phyloP scores from a whole-genome alignment of 345 rosid genomes.

The Trapa bicornis region DNA sequence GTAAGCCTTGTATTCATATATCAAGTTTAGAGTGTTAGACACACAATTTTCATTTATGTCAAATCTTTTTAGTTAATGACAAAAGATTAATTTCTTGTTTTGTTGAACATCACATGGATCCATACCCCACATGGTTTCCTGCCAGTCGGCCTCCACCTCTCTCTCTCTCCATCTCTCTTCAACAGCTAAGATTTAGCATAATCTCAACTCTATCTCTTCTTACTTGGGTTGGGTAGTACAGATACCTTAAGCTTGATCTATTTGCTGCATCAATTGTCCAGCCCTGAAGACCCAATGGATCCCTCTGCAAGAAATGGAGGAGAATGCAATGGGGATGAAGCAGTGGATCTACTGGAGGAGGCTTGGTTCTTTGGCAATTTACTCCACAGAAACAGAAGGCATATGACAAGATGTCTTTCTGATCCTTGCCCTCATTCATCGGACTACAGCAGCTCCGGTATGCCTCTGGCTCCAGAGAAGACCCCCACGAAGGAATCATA shows the following conservation, averaged over 20 bases:
- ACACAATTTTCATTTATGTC: neutral
- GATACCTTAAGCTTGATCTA: too few relatives aligned
- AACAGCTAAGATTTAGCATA: too few relatives aligned
- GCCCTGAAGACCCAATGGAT: slow-evolving; percentile 3
- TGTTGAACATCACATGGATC: slow-evolving; percentile 2
- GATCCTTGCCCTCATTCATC: slow-evolving; percentile 51
- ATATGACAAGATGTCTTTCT: slow-evolving; percentile 41
- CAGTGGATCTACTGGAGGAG: slow-evolving; percentile 46
- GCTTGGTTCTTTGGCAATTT: slow-evolving; percentile 58
- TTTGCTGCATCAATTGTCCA: slow-evolving; percentile 12
- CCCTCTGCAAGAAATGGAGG: slow-evolving; percentile 12
- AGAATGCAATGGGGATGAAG: slow-evolving; percentile 9
- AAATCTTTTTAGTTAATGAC: neutral
- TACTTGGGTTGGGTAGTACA: neutral
- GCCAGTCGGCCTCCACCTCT: neutral
- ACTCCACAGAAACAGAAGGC: slow-evolving; percentile 18
- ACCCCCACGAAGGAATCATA: slow-evolving; percentile 7
- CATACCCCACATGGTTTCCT: neutral
- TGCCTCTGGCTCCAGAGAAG: neutral
- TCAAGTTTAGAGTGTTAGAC: too few relatives aligned
- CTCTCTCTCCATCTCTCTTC: neutral
- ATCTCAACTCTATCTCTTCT: neutral
- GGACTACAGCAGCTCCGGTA: slow-evolving; percentile 11
- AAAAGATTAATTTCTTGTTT: neutral
- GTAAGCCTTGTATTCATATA: too few relatives aligned